These are phyloP conservation scores for Fagopyrum tataricum DNA, from an alignment of 148 eudicot species.

Conservation along the genomic window DNA sequence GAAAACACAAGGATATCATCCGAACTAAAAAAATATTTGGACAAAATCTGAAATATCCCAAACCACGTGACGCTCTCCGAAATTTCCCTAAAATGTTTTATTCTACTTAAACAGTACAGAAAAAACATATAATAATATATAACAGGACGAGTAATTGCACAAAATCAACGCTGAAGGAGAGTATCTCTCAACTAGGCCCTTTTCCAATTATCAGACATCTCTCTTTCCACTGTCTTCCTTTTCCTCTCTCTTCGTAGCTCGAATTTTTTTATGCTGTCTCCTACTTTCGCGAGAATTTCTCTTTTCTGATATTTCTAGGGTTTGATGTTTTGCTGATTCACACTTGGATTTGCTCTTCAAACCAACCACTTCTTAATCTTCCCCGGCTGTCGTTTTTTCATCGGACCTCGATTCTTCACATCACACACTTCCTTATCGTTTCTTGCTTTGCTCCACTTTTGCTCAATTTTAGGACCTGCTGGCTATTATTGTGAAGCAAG, in stretches of 20 bases:
- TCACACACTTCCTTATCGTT: background rate
- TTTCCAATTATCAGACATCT: slow-evolving; percentile 1
- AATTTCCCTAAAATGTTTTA: no score
- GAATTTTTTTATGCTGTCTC: background rate
- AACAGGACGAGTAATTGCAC: slow-evolving; percentile 13
- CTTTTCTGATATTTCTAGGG: slow-evolving; percentile 20
- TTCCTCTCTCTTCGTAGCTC: background rate
- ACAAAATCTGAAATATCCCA: no score
- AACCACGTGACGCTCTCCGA: no score
- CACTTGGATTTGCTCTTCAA: slow-evolving; percentile 9
- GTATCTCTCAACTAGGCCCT: slow-evolving; percentile 11
- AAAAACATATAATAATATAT: background rate
- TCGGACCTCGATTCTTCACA: background rate
- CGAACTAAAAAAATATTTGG: no score
- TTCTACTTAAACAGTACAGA: background rate
- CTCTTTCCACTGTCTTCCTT: background rate
- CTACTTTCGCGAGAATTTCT: slow-evolving; percentile 8
- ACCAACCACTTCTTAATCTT: background rate
- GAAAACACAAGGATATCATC: no score
- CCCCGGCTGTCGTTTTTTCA: background rate
- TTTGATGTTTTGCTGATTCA: slow-evolving; percentile 19
- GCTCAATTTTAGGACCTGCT: background rate
- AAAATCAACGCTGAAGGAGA: slow-evolving; percentile 26
- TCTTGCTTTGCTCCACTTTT: background rate
- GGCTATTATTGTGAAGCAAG: background rate